Evolutionary conservation across 2,329 filamentous ascomycete species (phyloP).

Genomic region (Thelonectria rubi): DNA sequence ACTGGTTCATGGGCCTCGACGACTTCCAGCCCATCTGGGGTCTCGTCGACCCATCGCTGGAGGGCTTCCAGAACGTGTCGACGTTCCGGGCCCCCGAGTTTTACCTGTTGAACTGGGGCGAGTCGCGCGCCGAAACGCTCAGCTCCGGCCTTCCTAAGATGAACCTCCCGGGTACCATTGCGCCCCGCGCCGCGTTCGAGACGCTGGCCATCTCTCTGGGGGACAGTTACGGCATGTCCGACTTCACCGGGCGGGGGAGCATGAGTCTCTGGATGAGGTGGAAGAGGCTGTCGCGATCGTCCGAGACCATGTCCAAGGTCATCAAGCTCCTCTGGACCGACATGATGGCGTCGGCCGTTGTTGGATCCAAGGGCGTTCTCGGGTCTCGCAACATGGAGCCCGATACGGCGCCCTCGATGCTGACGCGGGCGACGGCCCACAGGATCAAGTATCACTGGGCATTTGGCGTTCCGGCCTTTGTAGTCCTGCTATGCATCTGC

Average conservation of each 20-base stretch:
- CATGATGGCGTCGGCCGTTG: slow-evolving; percentile 29
- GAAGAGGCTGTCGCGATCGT: slow-evolving; percentile 12
- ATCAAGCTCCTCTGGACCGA: slow-evolving; percentile 26
- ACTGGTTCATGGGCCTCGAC: slow-evolving; percentile 30
- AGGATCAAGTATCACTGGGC: slow-evolving; percentile 25
- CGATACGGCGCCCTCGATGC: slow-evolving; percentile 10
- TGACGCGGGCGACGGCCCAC: slow-evolving; percentile 16
- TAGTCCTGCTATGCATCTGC: slow-evolving; percentile 13
- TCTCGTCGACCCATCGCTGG: slow-evolving; percentile 30
- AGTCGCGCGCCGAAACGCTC: background rate
- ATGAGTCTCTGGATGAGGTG: slow-evolving; percentile 22
- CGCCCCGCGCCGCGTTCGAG: slow-evolving; percentile 17
- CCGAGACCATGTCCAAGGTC: slow-evolving; percentile 3
- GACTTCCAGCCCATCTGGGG: slow-evolving; percentile 37
- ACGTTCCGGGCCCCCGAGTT: slow-evolving; percentile 27
- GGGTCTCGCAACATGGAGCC: slow-evolving; percentile 23
- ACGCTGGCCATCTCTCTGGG: slow-evolving; percentile 2
- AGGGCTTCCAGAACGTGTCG: slow-evolving; percentile 27
- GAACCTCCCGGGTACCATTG: slow-evolving; percentile 29
- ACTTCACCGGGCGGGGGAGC: slow-evolving; percentile 7
- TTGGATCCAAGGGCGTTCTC: slow-evolving; percentile 30
- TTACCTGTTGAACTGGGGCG: slow-evolving; percentile 20
- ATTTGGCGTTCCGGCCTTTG: slow-evolving; percentile 31
- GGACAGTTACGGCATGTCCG: background rate
- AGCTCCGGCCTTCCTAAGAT: background rate